Evolutionary conservation across 2,329 filamentous ascomycete genomes (phyloP), one percentile per base, ranked within the genome.

Genomic region (Colletotrichum sp.): DNA sequence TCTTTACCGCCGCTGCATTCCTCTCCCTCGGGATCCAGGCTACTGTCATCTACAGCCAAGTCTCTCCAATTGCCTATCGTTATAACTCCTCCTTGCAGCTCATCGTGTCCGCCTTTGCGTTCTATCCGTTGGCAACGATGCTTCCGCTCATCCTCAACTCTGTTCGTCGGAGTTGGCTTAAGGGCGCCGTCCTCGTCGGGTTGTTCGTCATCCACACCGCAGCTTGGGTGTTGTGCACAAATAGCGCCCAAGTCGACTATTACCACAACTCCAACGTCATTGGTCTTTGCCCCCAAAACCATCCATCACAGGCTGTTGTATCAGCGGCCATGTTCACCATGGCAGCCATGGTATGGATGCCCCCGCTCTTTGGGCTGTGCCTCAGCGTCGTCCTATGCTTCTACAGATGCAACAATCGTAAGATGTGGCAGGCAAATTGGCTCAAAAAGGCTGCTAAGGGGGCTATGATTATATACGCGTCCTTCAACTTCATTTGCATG

Each of bases 291-390:
- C 69, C 65, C 13, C 21, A 55, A 16, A 61, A 63, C 28, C 69
- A 70, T 6, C 68, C 76, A 4, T 13, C 26, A 12, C 10, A 63
- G 12, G 34, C n/a, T 10, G 61, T 24, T 16, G 30, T 77, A 28
- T 10, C 24, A 28, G 75, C 69, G 21, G 61, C 61, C 24, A 72
- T 77, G 59, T 76, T 77, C 16, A 75, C 65, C 48, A 73, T 69
- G 67, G 69, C 75, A 3, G 75, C 67, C 15, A 76, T 73, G 73
- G 34, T 73, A 4, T 76, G 75, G 69, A 77, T 77, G 60, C 73
- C 73, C 12, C 75, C 73, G 6, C 73, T 77, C 7, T 77, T 77
- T 28, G 75, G 75, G 1, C 6, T 77, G n/a, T 76, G 73, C n/a
- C 28, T 67, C 5, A 32, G 64, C 16, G 34, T 77, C 26, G 57